Evolutionary conservation across 2,329 filamentous ascomycete genomes (phyloP).

Genomic region (Hortaea sp.): DNA sequence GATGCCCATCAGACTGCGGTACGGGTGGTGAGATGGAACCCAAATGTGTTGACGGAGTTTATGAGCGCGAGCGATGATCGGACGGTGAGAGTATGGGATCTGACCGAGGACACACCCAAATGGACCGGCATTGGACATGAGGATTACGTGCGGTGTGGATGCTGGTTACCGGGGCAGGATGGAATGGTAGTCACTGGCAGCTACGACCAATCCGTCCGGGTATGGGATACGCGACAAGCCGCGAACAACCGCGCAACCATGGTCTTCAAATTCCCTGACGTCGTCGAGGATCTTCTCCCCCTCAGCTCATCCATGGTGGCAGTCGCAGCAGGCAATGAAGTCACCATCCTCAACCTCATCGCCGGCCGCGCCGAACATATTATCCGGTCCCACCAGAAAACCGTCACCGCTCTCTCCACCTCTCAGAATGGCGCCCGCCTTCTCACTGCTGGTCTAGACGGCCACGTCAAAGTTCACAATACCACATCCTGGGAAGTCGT

Average conservation of each 20-base stretch:
- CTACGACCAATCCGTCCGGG: conserved; percentile 84
- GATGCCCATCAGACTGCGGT: conserved; percentile 71
- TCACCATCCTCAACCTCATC: conserved; percentile 86
- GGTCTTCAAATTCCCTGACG: conserved; percentile 88
- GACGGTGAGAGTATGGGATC: conserved; percentile 88
- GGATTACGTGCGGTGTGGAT: conserved; percentile 83
- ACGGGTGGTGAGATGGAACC: conserved; percentile 87
- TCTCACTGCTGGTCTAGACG: conserved; percentile 81
- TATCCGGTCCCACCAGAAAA: conserved; percentile 94
- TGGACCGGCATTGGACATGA: conserved; percentile 75
- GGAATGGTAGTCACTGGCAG: conserved; percentile 78
- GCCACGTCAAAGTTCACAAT: conserved; percentile 95
- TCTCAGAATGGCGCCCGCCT: conserved; percentile 73
- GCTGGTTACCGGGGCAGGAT: conserved; percentile 68
- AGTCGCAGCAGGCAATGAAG: conserved; percentile 72
- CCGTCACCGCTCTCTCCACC: conserved; percentile 76
- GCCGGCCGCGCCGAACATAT: conserved; percentile 79
- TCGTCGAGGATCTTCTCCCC: conserved; percentile 80
- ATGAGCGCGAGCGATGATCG: conserved; percentile 88
- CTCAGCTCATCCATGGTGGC: conserved; percentile 78
- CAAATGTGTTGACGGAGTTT: conserved; percentile 65
- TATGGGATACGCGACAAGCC: conserved; percentile 82
- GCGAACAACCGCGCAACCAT: conserved; percentile 57
- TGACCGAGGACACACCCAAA: conserved; percentile 67
- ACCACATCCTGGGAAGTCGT: conserved; percentile 93